Percentiles rank a stretch among this genome's conserved stretches.
Evolutionary conservation across 768 basidiomycete species (phyloP).

Genomic region (Lactarius psammicola): DNA sequence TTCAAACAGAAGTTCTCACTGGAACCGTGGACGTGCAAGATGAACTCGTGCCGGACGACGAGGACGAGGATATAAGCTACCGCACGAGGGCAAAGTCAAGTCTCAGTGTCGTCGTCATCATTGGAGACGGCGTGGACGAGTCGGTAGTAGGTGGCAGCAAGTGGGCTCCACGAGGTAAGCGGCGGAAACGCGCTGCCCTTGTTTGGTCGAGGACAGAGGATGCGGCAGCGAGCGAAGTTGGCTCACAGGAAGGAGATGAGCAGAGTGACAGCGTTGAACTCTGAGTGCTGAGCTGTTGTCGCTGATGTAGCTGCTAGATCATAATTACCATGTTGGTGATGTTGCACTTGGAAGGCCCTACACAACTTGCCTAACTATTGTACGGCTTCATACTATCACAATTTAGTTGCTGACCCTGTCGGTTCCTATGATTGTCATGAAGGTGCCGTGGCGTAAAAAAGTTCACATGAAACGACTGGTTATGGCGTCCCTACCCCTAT

Average conservation of each 20-base stretch:
- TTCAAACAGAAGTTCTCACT: constrained; percentile 60
- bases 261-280: constrained; percentile 4
- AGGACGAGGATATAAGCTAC: constrained; percentile 63
- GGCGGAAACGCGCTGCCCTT: constrained; percentile 13
- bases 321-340: background rate
- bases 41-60: constrained; percentile 73
- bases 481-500: background rate
- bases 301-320: constrained; percentile 1
- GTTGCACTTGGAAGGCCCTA: background rate
- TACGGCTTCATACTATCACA: background rate
- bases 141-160: constrained; percentile 27
- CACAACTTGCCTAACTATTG: background rate
- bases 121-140: constrained; percentile 61
- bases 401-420: background rate
- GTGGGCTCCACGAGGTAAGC: constrained; percentile 27
- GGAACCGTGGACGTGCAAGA: constrained; percentile 75
- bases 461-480: background rate
- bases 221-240: background rate
- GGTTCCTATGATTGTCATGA: background rate
- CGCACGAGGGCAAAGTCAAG: constrained; percentile 71
- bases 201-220: background rate
- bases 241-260: constrained; percentile 4
- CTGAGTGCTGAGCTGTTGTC: background rate
- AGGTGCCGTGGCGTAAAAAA: background rate
- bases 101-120: constrained; percentile 54